These are phyloP conservation scores for Cerioporus squamosus DNA, from an alignment of 1,284 basidiomycete genomes.

Conservation along the genomic window DNA sequence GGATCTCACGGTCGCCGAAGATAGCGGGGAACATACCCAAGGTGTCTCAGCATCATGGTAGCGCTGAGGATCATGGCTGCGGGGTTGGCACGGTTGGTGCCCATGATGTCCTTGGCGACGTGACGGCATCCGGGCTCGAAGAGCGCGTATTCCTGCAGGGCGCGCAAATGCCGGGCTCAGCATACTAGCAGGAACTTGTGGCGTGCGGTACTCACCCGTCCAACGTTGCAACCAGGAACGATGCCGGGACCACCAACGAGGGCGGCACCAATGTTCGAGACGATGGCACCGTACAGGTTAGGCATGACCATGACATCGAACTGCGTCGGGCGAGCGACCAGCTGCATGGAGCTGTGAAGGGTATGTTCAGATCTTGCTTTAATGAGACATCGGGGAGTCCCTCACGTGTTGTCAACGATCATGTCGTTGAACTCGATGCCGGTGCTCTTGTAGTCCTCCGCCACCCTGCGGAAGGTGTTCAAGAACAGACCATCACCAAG, in stretches of 20 bases:
- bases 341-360: conserved; percentile 89
- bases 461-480: conserved; percentile 96
- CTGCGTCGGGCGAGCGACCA: conserved; percentile 93
- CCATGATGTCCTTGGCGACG: conserved; percentile 98
- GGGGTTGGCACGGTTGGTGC: conserved; percentile 96
- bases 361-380: background rate
- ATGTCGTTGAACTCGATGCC: conserved; percentile 97
- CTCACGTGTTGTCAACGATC: conserved; percentile 98
- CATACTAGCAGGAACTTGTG: background rate
- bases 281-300: conserved; percentile 95
- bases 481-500: conserved; percentile 99
- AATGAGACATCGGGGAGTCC: conserved; percentile 2
- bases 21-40: conserved; percentile 65
- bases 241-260: conserved; percentile 98
- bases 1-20: background rate
- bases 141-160: conserved; percentile 86
- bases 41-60: conserved; percentile 98
- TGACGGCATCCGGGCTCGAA: conserved; percentile 99
- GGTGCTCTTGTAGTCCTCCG: conserved; percentile 93
- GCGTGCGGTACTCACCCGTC: conserved; percentile 62
- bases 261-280: conserved; percentile 98
- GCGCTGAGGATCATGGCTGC: conserved; percentile 97
- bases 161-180: conserved; percentile 5
- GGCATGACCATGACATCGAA: conserved; percentile 99
- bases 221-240: conserved; percentile 98